Evolutionary conservation across 192 early-diverging fungal genomes (phyloP), one percentile per base, ranked within the genome.

Genomic region (Phycomyces blakesleeanus): DNA sequence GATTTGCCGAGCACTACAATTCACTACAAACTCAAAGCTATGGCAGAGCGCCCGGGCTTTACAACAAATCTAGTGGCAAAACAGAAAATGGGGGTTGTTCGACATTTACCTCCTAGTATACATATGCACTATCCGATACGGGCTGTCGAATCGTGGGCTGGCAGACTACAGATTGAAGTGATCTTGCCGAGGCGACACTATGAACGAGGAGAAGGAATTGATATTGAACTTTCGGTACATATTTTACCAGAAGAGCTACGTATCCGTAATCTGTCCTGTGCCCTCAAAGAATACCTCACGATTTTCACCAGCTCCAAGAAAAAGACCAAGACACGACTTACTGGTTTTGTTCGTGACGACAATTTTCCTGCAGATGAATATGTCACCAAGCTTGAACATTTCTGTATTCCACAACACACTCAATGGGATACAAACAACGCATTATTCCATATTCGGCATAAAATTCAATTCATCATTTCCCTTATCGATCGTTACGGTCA

Each of bases 211-310:
- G 78, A 86, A 40, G 57, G 76, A 15, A 81, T 88, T 22, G 69
- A 74, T 20, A 71, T 83, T 7, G 38, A 70, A 4, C 68, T 85
- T 10, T 71, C 67, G 29, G 51, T 88, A 2, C 68, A 55, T 21
- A 83, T 83, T 20, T 67, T 78, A 11, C 66, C 78, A 60, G 66
- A 78, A 59, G 74, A 73, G 8, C 39, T 88, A 21, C 77, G 63
- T 55, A 59, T 86, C 25, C 67, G 79, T n/a, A 53, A 76, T 4
- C 61, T 83, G 6, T 67, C 73, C 12, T 78, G 75, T 42, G 61
- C 74, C 16, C 69, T 88, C 49, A 86, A 81, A 42, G 86, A 88
- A 64, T 85, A 82, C 47, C 54, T 67, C 20, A 74, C 80, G 0
- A 82, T 77, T 62, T 57, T 71, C 24, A 61, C 61, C 59, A 22